Base-by-base conservation (phyloP, 1,284 basidiomycete genomes). In the Athelia sp. region DNA sequence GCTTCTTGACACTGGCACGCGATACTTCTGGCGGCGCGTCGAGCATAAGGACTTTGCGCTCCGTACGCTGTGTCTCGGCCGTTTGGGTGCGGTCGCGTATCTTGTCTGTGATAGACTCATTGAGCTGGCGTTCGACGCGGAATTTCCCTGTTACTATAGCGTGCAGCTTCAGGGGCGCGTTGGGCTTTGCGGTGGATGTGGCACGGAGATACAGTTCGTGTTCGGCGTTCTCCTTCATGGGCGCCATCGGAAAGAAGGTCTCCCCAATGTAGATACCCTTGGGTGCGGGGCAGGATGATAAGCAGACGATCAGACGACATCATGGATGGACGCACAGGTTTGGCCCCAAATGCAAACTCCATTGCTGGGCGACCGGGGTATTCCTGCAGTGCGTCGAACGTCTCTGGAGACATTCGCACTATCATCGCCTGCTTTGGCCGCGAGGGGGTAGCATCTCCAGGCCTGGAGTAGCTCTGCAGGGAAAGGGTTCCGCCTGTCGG, bases 141-240 rank as follows among this genome's bases (percentile, higher is more conserved):
- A 86, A 77, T 61, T 82, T 87, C 35, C 84, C 84, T 15, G 77
- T 71, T 38, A 90, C 77, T 56, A 79, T 81, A 51, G 84, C 87
- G 56, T 82, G 77, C n/a, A 83, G 76, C 61, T 83, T 86, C 54
- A 90, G 75, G 1, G 84, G 79, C 0, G 78, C 75, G 55, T 70
- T 78, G 24, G 76, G 78, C 62, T 80, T 81, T 29, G 70, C 65
- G 4, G 75, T 68, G n/a, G 76, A 73, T 31, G 78, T 68, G 14
- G 78, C 69, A 13, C 84, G 77, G 17, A 88, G 73, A 64, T 86
- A 90, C 40, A 90, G 73, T 55, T 90, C 87, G 57, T 87, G 83
- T 11, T 75, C 68, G 1, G 71, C 62, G 52, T 70, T 71, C 63
- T 87, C 87, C 49, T 70, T 69, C 46, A 66, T 62, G 3, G 74